Base-by-base conservation (phyloP, 352 stramenopile genomes). In the Globisporangium recalcitrans region DNA sequence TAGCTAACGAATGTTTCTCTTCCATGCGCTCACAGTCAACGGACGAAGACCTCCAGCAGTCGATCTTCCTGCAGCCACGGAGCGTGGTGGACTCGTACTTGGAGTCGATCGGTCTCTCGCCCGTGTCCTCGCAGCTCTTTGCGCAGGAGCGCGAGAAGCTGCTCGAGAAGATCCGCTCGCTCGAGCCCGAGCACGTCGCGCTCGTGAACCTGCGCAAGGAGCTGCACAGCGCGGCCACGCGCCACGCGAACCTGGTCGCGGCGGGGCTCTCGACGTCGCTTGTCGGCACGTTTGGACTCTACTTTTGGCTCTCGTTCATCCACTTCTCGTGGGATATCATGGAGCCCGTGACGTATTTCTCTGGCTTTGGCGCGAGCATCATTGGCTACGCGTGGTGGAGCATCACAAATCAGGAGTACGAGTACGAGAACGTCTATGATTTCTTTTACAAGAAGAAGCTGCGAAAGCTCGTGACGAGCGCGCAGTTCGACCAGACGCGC, bases 301-400 rank as follows among this genome's bases (percentile, higher is more conserved):
- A 96, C 75, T 92, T 91, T 31, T 96, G 82, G 80, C 74, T 96
- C 32, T 87, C 83, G 55, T 94, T 94, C 65, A 88, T 94, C 63
- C 80, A 96, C 67, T 92, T 93, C 58, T 93, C 85, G 52, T 96
- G 85, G 87, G 85, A 94, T 63, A 96, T 94, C 59, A 96, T 96
- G 87, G 87, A 96, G 64, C 87, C 87, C 0, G 85, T 96, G 64
- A 96, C 85, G 64, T 96, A 96, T 71, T 93, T 94, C 61, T 93
- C 83, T 11, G 87, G 85, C 31, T 93, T 92, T 59, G 85, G 81
- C 32, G 73, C 91, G 53, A 87, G 73, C 22, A 79, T 96, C 54
- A 58, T 93, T 19, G 78, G 79, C 16, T 94, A 93, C 68, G 65
- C 76, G 52, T 94, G 85, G 87, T 96, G 87, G 87, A 92, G 80